These are phyloP conservation scores for Tolypocladium sp. DNA, from an alignment of 2,329 filamentous ascomycete species.

Conservation along the genomic window DNA sequence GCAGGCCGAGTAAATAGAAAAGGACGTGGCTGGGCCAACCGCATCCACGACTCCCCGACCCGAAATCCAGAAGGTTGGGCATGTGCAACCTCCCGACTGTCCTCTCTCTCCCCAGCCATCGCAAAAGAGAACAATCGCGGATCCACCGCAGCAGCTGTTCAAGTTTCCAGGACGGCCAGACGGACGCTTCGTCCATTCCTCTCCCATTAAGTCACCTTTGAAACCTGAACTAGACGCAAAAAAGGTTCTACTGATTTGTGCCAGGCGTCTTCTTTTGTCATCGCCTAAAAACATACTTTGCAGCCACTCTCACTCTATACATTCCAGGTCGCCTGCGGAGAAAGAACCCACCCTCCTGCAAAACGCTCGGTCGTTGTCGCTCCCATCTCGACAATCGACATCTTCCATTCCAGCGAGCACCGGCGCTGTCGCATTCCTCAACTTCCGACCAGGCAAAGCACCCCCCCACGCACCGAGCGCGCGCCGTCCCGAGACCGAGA, in stretches of 20 bases:
- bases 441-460: neutral
- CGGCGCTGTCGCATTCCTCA: neutral
- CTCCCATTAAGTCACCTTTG: neutral
- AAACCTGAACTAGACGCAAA: neutral
- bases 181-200: neutral
- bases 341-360: neutral
- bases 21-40: conserved; percentile 21
- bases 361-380: neutral
- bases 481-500: neutral
- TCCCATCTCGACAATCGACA: neutral
- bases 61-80: conserved; percentile 4
- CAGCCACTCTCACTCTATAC: neutral
- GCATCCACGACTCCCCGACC: conserved; percentile 2
- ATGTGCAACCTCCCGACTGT: neutral
- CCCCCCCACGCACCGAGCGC: neutral
- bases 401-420: neutral
- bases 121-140: neutral
- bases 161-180: neutral
- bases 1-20: conserved; percentile 18
- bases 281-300: neutral
- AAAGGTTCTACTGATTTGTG: neutral
- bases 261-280: neutral
- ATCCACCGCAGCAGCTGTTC: neutral
- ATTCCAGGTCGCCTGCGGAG: neutral
- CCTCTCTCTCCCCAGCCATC: conserved; percentile 1